Evolutionary conservation across 768 basidiomycete genomes (phyloP).

Genomic region (Podaxis sp.): DNA sequence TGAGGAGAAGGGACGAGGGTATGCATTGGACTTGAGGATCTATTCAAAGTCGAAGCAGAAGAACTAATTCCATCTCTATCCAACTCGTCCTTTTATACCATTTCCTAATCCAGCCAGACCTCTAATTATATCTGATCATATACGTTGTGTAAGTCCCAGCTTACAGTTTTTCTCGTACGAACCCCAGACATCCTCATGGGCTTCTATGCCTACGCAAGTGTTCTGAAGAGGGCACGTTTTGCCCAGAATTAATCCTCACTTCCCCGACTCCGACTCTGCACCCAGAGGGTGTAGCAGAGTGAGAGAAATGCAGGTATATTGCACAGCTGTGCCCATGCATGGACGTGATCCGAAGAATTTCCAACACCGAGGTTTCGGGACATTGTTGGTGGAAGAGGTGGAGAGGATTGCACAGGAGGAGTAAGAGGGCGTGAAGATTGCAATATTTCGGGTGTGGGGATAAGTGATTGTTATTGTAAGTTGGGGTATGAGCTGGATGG

Average conservation of each 20-base stretch:
- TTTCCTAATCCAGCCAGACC: no score
- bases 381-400: slow-evolving; percentile 97
- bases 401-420: slow-evolving; percentile 97
- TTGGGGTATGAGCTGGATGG: slow-evolving; percentile 91
- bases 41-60: no score
- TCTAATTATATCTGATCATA: no score
- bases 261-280: slow-evolving; percentile 42
- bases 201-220: slow-evolving; percentile 90
- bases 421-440: slow-evolving; percentile 92
- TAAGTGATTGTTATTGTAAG: slow-evolving; percentile 93
- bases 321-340: slow-evolving; percentile 96
- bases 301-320: slow-evolving; percentile 95
- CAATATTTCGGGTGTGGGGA: slow-evolving; percentile 96
- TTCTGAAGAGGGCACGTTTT: slow-evolving; percentile 95
- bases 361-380: slow-evolving; percentile 98
- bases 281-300: slow-evolving; percentile 87
- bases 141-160: no score
- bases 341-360: slow-evolving; percentile 97
- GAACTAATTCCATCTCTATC: no score
- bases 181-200: slow-evolving; percentile 89
- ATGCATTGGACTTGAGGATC: no score
- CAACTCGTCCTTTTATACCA: no score
- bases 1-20: no score
- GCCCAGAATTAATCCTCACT: slow-evolving; percentile 73
- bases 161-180: slow-evolving; percentile 87